Evolutionary conservation across 1,284 basidiomycete genomes (phyloP).

Genomic region (Leucoagaricus sp.): DNA sequence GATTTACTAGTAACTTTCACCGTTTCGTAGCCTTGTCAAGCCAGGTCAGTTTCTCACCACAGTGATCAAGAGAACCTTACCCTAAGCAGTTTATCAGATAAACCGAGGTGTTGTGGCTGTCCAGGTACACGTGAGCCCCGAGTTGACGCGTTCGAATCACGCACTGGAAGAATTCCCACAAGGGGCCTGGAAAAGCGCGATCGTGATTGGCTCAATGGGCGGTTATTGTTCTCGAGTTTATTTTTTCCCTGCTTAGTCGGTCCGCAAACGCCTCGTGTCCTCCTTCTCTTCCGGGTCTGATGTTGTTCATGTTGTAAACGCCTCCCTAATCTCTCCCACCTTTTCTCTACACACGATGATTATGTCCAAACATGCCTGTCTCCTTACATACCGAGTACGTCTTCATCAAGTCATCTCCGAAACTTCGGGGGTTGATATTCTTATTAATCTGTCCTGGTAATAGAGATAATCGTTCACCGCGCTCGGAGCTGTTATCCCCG

Average conservation of each 20-base stretch:
- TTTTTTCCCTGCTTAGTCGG: not conserved
- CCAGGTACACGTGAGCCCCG: not conserved
- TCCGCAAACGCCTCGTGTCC: not conserved
- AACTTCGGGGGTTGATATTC: too few relatives aligned
- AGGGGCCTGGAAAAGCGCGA: not conserved
- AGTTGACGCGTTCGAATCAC: not conserved
- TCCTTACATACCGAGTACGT: slow-evolving; percentile 11
- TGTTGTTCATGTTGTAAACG: not conserved
- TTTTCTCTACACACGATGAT: not conserved
- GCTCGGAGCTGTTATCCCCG: slow-evolving; percentile 21
- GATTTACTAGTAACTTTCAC: too few relatives aligned
- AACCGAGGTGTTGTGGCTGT: too few relatives aligned
- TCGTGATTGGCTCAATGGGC: not conserved
- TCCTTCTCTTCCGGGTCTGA: not conserved
- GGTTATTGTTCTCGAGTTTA: not conserved
- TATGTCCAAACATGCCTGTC: slow-evolving; percentile 7
- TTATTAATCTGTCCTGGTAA: too few relatives aligned
- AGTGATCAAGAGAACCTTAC: too few relatives aligned
- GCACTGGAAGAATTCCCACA: not conserved
- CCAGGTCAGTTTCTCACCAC: too few relatives aligned
- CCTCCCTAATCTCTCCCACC: not conserved
- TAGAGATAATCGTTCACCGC: slow-evolving; percentile 19
- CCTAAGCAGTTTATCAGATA: not conserved
- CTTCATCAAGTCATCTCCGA: too few relatives aligned
- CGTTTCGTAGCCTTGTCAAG: too few relatives aligned